These are phyloP conservation scores for Fusarium ambrosium DNA, from an alignment of 2,329 filamentous ascomycete genomes.

Conservation along the genomic window DNA sequence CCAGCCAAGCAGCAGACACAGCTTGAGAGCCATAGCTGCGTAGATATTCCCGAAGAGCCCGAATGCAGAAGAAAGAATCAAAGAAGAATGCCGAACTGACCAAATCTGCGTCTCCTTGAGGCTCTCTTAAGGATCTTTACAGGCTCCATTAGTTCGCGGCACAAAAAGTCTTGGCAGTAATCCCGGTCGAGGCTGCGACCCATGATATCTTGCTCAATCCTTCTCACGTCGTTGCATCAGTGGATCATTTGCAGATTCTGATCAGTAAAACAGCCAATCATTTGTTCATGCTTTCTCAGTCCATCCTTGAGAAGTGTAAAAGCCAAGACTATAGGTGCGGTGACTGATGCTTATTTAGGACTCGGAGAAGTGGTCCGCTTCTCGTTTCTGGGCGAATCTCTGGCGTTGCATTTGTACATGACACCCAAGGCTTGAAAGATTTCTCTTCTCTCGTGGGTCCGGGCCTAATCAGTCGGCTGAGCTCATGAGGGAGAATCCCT, in stretches of 20 bases:
- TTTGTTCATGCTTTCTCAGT: background rate
- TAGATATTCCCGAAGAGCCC: background rate
- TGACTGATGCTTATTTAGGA: background rate
- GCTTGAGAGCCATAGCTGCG: background rate
- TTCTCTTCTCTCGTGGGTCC: background rate
- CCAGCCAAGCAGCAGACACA: conserved; percentile 4
- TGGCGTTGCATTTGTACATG: background rate
- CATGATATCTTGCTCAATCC: conserved; percentile 17
- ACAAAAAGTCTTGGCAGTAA: background rate
- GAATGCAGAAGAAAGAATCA: background rate
- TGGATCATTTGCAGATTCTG: background rate
- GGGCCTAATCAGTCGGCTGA: background rate
- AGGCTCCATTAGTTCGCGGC: background rate
- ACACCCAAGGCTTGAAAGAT: background rate
- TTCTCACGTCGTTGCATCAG: background rate
- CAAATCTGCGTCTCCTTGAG: background rate
- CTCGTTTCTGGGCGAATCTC: background rate
- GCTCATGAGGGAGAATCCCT: background rate
- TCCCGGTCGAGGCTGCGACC: background rate
- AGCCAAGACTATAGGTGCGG: background rate
- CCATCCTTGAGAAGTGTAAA: background rate
- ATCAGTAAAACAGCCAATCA: background rate
- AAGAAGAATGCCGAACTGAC: background rate
- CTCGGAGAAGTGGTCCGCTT: background rate
- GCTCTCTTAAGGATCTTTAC: background rate